Evolutionary conservation across 371 early-diverging fungal genomes (phyloP), one percentile per base, ranked within the genome.

Genomic region (Apophysomyces ossiformis): DNA sequence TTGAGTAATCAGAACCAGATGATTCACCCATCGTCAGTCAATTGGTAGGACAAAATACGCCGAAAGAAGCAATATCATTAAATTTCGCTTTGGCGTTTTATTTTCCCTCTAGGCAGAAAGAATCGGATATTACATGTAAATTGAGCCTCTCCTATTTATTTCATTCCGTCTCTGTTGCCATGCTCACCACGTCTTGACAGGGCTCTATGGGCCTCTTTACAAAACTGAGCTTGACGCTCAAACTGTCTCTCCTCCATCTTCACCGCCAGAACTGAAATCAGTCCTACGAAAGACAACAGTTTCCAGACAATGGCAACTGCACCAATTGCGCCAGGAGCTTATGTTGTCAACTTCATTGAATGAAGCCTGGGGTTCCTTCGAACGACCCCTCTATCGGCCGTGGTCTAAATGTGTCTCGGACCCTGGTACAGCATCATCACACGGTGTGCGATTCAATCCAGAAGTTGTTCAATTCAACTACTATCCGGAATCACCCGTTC

Each of bases 41-140:
- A 72, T 66, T 72, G 73, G 71, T 70, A 70, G 39, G 39, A 57
- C 54, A 16, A 35, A 12, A 41, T 41, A 8, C 11, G 4, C 35
- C n/a, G 26, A 57, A 47, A 11, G 2, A 43, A 47, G 37, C 21
- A 37, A 36, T 15, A 21, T 1, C 5, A 50, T 5, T 50, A 18
- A 8, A 21, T 58, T 41, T 39, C 26, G 3, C 44, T 21, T 5
- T 0, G 43, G 37, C 15, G 16, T 50, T 50, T 44, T 61, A 7
- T 39, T 54, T 60, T n/a, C 63, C 44, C 37, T 66, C 18, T 62
- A 75, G 75, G 76, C 77, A 74, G 66, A 77, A 77, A 50, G 77
- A 74, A 50, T 63, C 77, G 26, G 77, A 77, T 50, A 64, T 74
- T 36, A 77, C 72, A 35, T 77, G 72, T 72, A 69, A 50, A 58